A percentile compares a stretch with the other conserved stretches of the same genome.
Evolutionary conservation across 2,329 filamentous ascomycete species (phyloP).

Genomic region (Penicillium verrucosum): DNA sequence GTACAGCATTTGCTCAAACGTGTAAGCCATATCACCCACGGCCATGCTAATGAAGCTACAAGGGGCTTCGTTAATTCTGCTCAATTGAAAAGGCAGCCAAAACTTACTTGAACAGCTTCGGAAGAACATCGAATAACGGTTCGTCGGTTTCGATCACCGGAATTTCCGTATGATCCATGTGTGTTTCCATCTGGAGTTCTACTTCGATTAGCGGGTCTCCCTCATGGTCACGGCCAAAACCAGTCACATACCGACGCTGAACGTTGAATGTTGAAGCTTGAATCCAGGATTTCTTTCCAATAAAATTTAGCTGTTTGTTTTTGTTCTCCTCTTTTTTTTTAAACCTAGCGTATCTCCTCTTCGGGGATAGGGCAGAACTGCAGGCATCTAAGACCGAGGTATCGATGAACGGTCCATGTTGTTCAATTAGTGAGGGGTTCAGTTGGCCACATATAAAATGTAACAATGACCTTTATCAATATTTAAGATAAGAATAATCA

Average conservation of each 20-base stretch:
- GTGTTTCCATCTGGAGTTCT: slow-evolving; percentile 3
- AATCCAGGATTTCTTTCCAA: neutral
- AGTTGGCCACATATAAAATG: neutral
- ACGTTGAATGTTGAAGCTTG: neutral
- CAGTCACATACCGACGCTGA: neutral
- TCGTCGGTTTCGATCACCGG: slow-evolving; percentile 43
- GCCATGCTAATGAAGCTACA: slow-evolving; percentile 40
- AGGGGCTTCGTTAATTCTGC: neutral
- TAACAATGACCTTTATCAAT: neutral
- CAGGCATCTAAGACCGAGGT: slow-evolving; percentile 3
- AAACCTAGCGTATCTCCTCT: neutral
- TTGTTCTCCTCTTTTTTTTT: neutral
- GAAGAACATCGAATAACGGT: slow-evolving; percentile 38
- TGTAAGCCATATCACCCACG: slow-evolving; percentile 41
- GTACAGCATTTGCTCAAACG: slow-evolving; percentile 46
- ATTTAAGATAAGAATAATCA: neutral
- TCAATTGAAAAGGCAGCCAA: neutral
- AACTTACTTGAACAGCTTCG: slow-evolving; percentile 40
- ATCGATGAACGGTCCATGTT: neutral
- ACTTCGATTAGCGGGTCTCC: neutral
- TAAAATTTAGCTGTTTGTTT: neutral
- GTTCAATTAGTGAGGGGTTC: neutral
- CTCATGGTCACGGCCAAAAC: neutral
- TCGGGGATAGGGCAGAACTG: neutral
- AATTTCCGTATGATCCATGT: slow-evolving; percentile 28